Evolutionary conservation across 2,329 filamentous ascomycete species (phyloP).

Genomic region (Domatiomyces catenatus): DNA sequence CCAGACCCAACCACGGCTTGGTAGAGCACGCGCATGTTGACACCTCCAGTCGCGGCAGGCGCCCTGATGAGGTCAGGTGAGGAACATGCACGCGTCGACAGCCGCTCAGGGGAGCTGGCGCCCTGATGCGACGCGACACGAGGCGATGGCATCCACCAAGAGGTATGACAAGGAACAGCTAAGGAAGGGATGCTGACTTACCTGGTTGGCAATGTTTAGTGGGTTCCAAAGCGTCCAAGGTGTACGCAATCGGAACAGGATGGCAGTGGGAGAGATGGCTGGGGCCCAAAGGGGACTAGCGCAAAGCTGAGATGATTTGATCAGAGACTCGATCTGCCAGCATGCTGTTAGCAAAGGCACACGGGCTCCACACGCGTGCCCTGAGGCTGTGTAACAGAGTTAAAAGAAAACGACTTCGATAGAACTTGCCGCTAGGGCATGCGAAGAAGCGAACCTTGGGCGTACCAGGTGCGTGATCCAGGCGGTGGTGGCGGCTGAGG

Average conservation of each 20-base stretch:
- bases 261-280: conserved; percentile 7
- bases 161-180: conserved; percentile 6
- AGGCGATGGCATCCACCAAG: conserved; percentile 2
- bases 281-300: conserved; percentile 14
- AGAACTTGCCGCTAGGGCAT: not conserved
- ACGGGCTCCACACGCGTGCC: not conserved
- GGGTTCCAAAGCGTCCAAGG: conserved; percentile 17
- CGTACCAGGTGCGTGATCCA: not conserved
- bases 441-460: not conserved
- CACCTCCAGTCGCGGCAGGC: not conserved
- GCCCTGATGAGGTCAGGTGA: not conserved
- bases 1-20: not conserved
- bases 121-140: conserved; percentile 1
- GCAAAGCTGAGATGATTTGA: conserved; percentile 3
- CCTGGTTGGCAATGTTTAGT: conserved; percentile 16
- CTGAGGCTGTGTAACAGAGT: not conserved
- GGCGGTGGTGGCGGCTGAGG: not conserved
- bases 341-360: not conserved
- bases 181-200: conserved; percentile 14
- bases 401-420: not conserved
- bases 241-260: conserved; percentile 16
- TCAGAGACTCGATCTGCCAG: conserved; percentile 1
- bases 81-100: conserved; percentile 4
- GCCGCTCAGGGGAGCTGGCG: not conserved
- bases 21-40: not conserved